phyloP scores from a whole-genome alignment of 108 stramenopile species.

The Stephanodiscus minutulus region DNA sequence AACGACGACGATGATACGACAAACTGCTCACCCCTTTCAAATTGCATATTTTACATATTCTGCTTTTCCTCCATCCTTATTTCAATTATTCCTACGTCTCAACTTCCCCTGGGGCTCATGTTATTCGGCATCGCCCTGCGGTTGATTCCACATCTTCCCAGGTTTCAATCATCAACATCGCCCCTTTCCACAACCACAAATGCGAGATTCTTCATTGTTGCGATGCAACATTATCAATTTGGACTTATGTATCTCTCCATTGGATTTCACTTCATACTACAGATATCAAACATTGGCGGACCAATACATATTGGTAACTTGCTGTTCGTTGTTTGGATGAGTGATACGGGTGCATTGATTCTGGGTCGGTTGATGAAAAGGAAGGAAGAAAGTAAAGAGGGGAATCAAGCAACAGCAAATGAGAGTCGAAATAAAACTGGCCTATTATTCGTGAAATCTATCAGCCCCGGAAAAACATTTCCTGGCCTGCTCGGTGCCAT shows the following conservation, averaged over 20 bases:
- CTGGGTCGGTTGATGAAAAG: constrained; percentile 52
- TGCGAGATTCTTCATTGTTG: constrained; percentile 18
- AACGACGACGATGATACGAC: background rate
- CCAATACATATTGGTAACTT: constrained; percentile 52
- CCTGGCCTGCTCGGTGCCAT: constrained; percentile 36
- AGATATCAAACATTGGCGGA: constrained; percentile 41
- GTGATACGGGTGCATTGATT: constrained; percentile 80
- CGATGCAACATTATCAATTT: constrained; percentile 54
- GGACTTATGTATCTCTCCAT: constrained; percentile 67
- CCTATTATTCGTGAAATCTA: constrained; percentile 37
- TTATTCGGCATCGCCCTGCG: constrained; percentile 19
- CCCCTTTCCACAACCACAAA: constrained; percentile 9
- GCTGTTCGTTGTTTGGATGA: constrained; percentile 79
- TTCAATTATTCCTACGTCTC: constrained; percentile 25
- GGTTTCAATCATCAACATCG: constrained; percentile 9
- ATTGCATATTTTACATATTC: constrained; percentile 25
- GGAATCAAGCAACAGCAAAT: background rate
- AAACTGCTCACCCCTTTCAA: constrained; percentile 7
- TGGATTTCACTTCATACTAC: constrained; percentile 65
- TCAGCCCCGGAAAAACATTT: constrained; percentile 43
- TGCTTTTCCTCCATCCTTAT: constrained; percentile 27
- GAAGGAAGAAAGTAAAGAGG: background rate
- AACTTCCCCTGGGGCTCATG: constrained; percentile 25
- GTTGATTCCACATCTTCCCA: constrained; percentile 29
- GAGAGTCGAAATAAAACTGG: constrained; percentile 8